These are phyloP conservation scores for Heterobasidion irregulare DNA, from an alignment of 1,284 basidiomycete species.

Conservation along the genomic window DNA sequence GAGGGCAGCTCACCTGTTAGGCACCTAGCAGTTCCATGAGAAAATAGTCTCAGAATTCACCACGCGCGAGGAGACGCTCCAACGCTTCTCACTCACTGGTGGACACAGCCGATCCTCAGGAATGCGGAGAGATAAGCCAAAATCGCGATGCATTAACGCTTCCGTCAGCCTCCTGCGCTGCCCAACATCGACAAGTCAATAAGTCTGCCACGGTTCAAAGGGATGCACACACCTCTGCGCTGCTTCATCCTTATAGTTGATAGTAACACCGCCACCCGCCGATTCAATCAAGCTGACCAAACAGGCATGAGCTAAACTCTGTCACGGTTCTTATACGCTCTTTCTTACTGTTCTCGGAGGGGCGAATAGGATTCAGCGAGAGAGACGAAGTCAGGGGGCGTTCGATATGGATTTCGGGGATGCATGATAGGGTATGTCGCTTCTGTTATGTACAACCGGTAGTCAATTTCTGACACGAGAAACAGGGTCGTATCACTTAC, in stretches of 20 bases:
- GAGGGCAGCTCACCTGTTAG: conserved; percentile 44
- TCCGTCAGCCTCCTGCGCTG: conserved; percentile 59
- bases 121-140: conserved; percentile 52
- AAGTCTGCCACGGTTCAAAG: background rate
- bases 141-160: conserved; percentile 72
- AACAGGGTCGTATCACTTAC: too few species aligned
- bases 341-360: conserved; percentile 48
- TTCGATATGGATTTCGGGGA: conserved; percentile 46
- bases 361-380: conserved; percentile 53
- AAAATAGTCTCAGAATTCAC: background rate
- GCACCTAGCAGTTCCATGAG: conserved; percentile 34
- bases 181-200: background rate
- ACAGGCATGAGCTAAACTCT: background rate
- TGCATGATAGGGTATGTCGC: conserved; percentile 37
- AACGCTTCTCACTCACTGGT: conserved; percentile 39
- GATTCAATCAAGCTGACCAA: conserved; percentile 23
- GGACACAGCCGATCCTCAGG: conserved; percentile 77
- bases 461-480: too few species aligned
- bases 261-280: conserved; percentile 28
- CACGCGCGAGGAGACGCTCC: background rate
- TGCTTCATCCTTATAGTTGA: conserved; percentile 66
- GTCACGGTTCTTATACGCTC: conserved; percentile 14
- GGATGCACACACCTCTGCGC: conserved; percentile 51
- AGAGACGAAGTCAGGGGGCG: conserved; percentile 52
- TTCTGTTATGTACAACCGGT: too few species aligned